Evolutionary conservation across 73 alveolate species (phyloP).

Genomic region (Halteria grandinella): DNA sequence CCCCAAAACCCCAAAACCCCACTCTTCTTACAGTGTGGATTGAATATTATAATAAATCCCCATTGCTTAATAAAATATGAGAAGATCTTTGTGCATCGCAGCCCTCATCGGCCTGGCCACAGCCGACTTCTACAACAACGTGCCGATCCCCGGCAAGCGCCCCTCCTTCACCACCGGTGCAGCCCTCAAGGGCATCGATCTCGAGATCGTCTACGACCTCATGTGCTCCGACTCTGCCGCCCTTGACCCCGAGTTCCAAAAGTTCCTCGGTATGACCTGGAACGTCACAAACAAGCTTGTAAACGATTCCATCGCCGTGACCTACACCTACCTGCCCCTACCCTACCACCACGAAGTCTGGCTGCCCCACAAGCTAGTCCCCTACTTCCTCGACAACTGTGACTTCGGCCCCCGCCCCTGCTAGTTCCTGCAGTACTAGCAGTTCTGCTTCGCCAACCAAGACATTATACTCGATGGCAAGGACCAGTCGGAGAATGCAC

Average conservation of each 20-base stretch:
- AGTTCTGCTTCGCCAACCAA: slow-evolving; percentile 23
- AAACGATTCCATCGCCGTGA: not conserved
- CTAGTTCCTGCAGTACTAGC: slow-evolving; percentile 11
- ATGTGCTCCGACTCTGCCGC: slow-evolving; percentile 53
- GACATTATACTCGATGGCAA: slow-evolving; percentile 15
- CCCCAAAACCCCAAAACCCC: too few relatives aligned
- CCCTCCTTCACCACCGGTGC: not conserved
- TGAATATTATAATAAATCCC: too few relatives aligned
- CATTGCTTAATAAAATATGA: not conserved
- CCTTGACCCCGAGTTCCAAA: slow-evolving; percentile 31
- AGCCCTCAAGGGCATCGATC: slow-evolving; percentile 16
- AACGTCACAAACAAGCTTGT: slow-evolving; percentile 1
- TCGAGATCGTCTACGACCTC: slow-evolving; percentile 39
- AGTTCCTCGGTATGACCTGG: slow-evolving; percentile 13
- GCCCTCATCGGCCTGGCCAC: not conserved
- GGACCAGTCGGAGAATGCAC: slow-evolving; percentile 21
- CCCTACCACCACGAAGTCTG: slow-evolving; percentile 51
- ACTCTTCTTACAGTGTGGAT: too few relatives aligned
- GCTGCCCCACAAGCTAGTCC: slow-evolving; percentile 37
- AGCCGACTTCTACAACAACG: not conserved
- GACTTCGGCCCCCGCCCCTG: not conserved
- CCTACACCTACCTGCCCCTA: slow-evolving; percentile 35
- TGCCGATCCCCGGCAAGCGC: not conserved
- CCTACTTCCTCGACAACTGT: slow-evolving; percentile 31
- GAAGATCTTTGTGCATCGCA: not conserved